A percentile compares a stretch with the other conserved stretches of the same genome.
phyloP scores from a whole-genome alignment of 2,329 filamentous ascomycete species.

The Clarireedia hainanense region DNA sequence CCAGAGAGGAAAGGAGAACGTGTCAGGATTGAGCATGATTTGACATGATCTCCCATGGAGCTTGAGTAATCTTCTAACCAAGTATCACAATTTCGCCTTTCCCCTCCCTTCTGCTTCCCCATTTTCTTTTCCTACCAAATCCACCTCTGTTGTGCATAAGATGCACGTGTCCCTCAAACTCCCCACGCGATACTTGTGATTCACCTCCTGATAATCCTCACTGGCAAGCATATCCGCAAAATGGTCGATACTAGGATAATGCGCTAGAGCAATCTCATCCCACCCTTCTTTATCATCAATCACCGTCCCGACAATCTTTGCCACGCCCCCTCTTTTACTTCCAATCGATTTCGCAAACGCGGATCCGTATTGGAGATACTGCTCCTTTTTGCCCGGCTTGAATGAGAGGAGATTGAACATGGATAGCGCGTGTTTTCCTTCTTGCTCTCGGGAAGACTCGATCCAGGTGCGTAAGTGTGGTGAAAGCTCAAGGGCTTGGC shows the following conservation, averaged over 20 bases:
- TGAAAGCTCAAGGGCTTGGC: conserved; percentile 46
- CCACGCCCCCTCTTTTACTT: conserved; percentile 44
- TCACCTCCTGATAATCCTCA: conserved; percentile 51
- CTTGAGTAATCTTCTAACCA: too few species aligned
- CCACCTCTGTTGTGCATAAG: conserved; percentile 44
- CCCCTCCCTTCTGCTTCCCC: too few species aligned
- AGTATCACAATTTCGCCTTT: too few species aligned
- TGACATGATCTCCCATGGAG: too few species aligned
- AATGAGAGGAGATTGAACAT: conserved; percentile 60
- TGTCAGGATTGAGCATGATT: too few species aligned
- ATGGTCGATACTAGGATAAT: conserved; percentile 54
- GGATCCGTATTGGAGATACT: conserved; percentile 51
- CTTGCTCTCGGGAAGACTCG: conserved; percentile 26
- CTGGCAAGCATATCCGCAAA: conserved; percentile 54
- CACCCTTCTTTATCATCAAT: conserved; percentile 35
- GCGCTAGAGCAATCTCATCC: conserved; percentile 58
- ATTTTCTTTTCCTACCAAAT: background rate
- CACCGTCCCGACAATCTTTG: conserved; percentile 55
- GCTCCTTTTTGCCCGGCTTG: conserved; percentile 39
- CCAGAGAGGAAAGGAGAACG: too few species aligned
- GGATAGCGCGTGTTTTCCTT: conserved; percentile 40
- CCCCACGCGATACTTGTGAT: conserved; percentile 42
- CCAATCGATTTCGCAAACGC: conserved; percentile 44
- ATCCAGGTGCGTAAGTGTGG: conserved; percentile 45
- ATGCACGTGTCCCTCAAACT: conserved; percentile 45